These are phyloP conservation scores for Podaxis mareebaensis DNA, from an alignment of 768 basidiomycete genomes.

Conservation along the genomic window DNA sequence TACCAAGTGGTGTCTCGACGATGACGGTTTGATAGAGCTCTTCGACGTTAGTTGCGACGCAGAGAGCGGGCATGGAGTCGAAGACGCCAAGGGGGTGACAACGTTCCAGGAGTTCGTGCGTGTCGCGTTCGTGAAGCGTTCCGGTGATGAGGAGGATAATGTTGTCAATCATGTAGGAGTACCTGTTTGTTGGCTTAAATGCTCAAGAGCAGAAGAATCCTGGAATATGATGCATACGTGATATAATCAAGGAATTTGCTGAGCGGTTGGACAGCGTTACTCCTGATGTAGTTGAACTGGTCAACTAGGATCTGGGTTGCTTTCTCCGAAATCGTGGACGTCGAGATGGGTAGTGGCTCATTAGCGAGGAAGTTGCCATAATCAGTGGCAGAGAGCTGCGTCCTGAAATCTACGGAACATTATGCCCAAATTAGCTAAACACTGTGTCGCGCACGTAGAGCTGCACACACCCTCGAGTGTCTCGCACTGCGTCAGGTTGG, in stretches of 20 bases:
- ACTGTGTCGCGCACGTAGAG: background rate
- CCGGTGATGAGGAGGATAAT: conserved; percentile 97
- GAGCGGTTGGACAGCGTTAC: conserved; percentile 88
- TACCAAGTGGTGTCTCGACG: conserved; percentile 96
- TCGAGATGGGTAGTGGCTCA: conserved; percentile 90
- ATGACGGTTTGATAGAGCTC: conserved; percentile 96
- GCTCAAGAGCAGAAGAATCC: conserved; percentile 3
- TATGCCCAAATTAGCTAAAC: background rate
- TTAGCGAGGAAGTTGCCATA: conserved; percentile 98
- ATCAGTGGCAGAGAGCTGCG: conserved; percentile 94
- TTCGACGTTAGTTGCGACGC: conserved; percentile 98
- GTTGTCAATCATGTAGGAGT: conserved; percentile 99
- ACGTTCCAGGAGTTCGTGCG: conserved; percentile 92
- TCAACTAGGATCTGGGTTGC: conserved; percentile 94
- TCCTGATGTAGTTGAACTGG: conserved; percentile 93
- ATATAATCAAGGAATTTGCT: conserved; percentile 96
- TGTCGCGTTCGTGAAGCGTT: conserved; percentile 95
- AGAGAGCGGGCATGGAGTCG: conserved; percentile 98
- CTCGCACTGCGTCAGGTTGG: conserved; percentile 96
- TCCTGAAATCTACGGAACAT: conserved; percentile 76
- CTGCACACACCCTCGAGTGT: conserved; percentile 78
- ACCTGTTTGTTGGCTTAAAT: conserved; percentile 47
- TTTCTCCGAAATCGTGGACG: conserved; percentile 94
- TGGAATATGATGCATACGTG: conserved; percentile 62
- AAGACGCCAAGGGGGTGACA: conserved; percentile 98